A percentile compares a stretch with the other conserved stretches of the same genome.
Conservation (phyloP, 352 stramenopile species). For the Aphanomyces cochlioides region DNA sequence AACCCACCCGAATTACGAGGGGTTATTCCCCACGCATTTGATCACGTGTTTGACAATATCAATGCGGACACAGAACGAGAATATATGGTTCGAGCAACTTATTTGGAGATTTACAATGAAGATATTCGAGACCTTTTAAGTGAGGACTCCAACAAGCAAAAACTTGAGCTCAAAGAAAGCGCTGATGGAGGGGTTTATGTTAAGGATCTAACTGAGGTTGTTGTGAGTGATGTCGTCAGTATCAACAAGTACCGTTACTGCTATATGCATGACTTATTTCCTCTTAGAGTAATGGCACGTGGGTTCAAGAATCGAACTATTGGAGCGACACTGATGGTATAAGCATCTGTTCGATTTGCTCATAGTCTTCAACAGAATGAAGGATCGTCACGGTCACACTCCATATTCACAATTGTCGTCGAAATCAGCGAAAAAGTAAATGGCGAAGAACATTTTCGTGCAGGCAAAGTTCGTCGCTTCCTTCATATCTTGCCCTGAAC, state of each 20-base stretch:
- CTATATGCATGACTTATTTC: neutral
- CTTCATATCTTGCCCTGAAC: too few species aligned
- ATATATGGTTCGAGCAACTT: slow-evolving; percentile 86
- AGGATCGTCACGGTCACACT: slow-evolving; percentile 77
- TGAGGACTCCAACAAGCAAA: slow-evolving; percentile 68
- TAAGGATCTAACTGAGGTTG: slow-evolving; percentile 83
- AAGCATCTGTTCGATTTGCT: neutral
- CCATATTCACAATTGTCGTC: slow-evolving; percentile 82
- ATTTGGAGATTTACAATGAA: slow-evolving; percentile 96
- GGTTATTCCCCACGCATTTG: slow-evolving; percentile 80
- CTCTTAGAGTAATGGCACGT: slow-evolving; percentile 55
- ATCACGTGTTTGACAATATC: slow-evolving; percentile 86
- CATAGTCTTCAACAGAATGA: slow-evolving; percentile 50
- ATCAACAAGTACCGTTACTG: slow-evolving; percentile 51
- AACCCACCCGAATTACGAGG: slow-evolving; percentile 65
- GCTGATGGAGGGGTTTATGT: slow-evolving; percentile 81
- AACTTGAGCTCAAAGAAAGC: slow-evolving; percentile 82
- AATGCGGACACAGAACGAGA: slow-evolving; percentile 56
- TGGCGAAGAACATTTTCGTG: slow-evolving; percentile 71
- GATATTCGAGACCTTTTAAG: slow-evolving; percentile 88
- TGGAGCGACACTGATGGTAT: slow-evolving; percentile 74
- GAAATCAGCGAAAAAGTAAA: slow-evolving; percentile 76
- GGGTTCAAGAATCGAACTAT: slow-evolving; percentile 84
- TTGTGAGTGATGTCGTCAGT: slow-evolving; percentile 67
- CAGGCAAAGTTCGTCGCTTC: slow-evolving; percentile 53